Percentiles rank a stretch among this genome's conserved stretches.
These are phyloP conservation scores for Stemphylium lycopersici DNA, from an alignment of 2,329 filamentous ascomycete genomes.

Conservation along the genomic window DNA sequence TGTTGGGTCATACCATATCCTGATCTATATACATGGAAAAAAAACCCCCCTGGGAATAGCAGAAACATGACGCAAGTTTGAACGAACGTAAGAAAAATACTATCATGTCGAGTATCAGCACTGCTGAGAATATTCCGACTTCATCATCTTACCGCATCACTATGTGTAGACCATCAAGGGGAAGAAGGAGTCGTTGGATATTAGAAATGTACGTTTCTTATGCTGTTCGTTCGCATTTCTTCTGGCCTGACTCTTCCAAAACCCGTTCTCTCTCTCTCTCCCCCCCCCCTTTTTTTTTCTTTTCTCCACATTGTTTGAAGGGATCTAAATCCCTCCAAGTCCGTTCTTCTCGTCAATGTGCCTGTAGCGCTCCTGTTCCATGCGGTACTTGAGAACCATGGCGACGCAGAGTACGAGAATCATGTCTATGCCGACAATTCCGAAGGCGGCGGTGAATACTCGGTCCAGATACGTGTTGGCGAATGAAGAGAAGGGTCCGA, in stretches of 20 bases:
- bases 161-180: constrained; percentile 18
- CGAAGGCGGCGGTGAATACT: constrained; percentile 81
- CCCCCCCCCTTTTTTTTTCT: not conserved
- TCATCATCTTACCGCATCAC: constrained; percentile 3
- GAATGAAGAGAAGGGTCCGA: constrained; percentile 69
- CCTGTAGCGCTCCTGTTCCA: constrained; percentile 78
- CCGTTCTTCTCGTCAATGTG: constrained; percentile 79
- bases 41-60: constrained; percentile 30
- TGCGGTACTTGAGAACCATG: constrained; percentile 79
- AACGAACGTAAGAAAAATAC: not conserved
- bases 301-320: not conserved
- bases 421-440: constrained; percentile 73
- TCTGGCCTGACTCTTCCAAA: constrained; percentile 25
- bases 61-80: constrained; percentile 1
- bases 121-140: constrained; percentile 1
- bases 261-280: constrained; percentile 14
- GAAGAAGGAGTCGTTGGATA: constrained; percentile 27
- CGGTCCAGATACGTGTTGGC: constrained; percentile 74
- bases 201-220: constrained; percentile 19
- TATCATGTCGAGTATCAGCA: not conserved
- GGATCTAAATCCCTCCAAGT: constrained; percentile 32
- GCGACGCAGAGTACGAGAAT: constrained; percentile 73
- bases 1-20: constrained; percentile 1
- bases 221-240: not conserved
- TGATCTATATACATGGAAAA: constrained; percentile 14